phyloP scores from a whole-genome alignment of 2,329 filamentous ascomycete species.

The Graphiopsis chlorocephala region DNA sequence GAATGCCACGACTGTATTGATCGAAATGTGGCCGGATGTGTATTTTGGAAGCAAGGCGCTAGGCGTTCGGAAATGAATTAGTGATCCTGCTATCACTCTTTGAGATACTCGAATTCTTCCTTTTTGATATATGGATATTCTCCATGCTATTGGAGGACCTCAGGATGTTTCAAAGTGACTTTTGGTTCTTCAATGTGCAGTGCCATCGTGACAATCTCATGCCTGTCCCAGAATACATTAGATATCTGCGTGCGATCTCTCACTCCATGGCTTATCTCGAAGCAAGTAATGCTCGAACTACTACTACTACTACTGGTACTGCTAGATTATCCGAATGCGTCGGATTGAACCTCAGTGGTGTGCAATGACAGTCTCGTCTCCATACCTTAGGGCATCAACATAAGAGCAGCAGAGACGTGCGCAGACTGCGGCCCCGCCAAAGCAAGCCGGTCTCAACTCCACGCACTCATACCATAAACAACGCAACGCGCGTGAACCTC shows the following conservation, averaged over 20 bases:
- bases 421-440: neutral
- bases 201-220: too few relatives aligned
- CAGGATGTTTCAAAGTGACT: neutral
- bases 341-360: neutral
- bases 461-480: neutral
- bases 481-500: neutral
- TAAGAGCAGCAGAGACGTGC: too few relatives aligned
- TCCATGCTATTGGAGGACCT: neutral
- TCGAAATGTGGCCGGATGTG: neutral
- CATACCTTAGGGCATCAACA: too few relatives aligned
- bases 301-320: neutral
- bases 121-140: neutral
- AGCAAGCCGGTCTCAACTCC: neutral
- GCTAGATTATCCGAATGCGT: neutral
- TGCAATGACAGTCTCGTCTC: neutral
- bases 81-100: neutral
- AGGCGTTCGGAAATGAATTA: neutral
- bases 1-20: neutral
- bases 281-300: too few relatives aligned
- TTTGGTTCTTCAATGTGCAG: neutral
- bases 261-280: too few relatives aligned
- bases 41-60: constrained; percentile 12
- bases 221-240: too few relatives aligned
- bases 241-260: too few relatives aligned
- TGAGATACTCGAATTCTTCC: neutral